Evolutionary conservation across 1,284 basidiomycete genomes (phyloP), one percentile per base, ranked within the genome.

Genomic region (Tylopilus sp.): DNA sequence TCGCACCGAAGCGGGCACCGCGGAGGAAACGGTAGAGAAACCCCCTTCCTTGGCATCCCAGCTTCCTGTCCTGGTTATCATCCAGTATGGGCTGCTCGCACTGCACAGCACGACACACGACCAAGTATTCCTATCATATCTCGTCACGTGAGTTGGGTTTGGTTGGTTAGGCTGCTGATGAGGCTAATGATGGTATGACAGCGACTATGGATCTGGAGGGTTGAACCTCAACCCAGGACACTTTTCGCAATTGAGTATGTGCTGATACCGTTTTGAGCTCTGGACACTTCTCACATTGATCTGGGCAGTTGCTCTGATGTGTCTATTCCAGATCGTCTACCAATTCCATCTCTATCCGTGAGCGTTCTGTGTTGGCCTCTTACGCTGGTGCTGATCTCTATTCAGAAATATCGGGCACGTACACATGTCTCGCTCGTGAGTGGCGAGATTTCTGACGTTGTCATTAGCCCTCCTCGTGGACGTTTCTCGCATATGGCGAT

Each of bases 261-360:
- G 53, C 48, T 79, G 4, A 48, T 45, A 10, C 6, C 17, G 29
- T 29, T 19, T 26, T 22, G 4, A n/a, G 4, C 28, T 2, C 4
- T 10, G 43, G 19, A 11, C 26, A 5, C 0, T 22, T 4, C 39
- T 57, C 24, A 67, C 13, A 3, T 15, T 31, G 24, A 26, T 11
- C 35, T 31, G 46, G 48, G 41, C 57, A 90, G 88, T 89, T 66
- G 88, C 88, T 13, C 62, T 91, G 47, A 91, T 90, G 88, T 89
- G 86, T 67, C 77, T 90, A 26, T 85, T 83, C 45, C 88, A 90
- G 65, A 89, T 90, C 56, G 82, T 82, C n/a, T 90, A 90, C 64
- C 88, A 90, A 63, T 90, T 90, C 63, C 84, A 90, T 65, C 78
- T 92, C 40, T 94, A 94, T 76, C 91, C 92, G 82, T 90, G 70